Evolutionary conservation across 768 basidiomycete species (phyloP).

Genomic region (Tephrocybe sp.): DNA sequence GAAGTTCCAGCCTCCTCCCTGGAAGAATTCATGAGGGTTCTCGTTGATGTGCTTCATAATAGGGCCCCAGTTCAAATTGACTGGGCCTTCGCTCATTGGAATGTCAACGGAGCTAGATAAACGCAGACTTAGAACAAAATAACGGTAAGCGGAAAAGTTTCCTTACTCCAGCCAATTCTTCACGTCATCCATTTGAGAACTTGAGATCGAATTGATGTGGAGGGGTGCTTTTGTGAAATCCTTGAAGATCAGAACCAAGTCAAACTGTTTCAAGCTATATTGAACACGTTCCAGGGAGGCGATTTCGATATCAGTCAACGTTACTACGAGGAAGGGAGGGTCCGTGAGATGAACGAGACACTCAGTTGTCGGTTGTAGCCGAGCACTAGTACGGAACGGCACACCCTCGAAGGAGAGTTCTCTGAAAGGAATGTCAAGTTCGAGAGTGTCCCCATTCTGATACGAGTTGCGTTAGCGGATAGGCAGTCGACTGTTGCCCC

Average conservation of each 20-base stretch:
- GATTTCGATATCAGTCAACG: conserved; percentile 91
- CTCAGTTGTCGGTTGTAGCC: conserved; percentile 94
- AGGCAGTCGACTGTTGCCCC: not conserved
- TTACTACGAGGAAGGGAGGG: conserved; percentile 93
- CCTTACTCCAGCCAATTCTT: conserved; percentile 98
- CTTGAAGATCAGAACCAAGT: conserved; percentile 94
- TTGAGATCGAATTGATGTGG: conserved; percentile 96
- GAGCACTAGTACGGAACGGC: conserved; percentile 91
- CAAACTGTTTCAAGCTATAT: conserved; percentile 94
- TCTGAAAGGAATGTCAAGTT: conserved; percentile 95
- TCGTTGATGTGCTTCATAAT: conserved; percentile 99
- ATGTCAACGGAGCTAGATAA: conserved; percentile 89
- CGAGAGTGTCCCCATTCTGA: conserved; percentile 75
- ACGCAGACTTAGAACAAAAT: conserved; percentile 9
- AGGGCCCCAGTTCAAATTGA: conserved; percentile 96
- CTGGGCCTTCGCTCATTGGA: conserved; percentile 89
- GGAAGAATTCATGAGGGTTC: conserved; percentile 93
- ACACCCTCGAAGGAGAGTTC: conserved; percentile 97
- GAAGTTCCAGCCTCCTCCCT: conserved; percentile 94
- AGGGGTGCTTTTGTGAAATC: conserved; percentile 91
- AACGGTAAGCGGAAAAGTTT: not conserved
- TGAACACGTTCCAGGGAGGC: conserved; percentile 96
- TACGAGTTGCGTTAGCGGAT: not conserved
- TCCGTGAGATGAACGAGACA: conserved; percentile 95
- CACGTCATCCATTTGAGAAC: conserved; percentile 88